Base-by-base conservation (phyloP, 23 red algal species). In the Agarophyton chilense region DNA sequence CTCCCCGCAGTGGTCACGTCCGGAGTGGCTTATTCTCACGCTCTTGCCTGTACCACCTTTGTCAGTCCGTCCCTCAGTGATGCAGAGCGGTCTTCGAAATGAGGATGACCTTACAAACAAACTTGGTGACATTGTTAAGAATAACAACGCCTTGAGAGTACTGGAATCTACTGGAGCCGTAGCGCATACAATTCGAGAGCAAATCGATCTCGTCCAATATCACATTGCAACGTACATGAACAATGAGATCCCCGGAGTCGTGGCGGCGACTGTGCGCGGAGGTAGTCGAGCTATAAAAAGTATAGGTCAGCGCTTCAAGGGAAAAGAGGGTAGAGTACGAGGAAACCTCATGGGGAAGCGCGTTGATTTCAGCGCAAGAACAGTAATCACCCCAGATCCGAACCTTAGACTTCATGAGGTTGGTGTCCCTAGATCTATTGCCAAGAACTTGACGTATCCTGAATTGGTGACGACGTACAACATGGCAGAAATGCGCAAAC, bases 301-400 rank as follows among this genome's bases (percentile, higher is more conserved):
- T 55, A 99, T 99, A 54, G 84, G 84, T 25, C 97, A 99, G 82
- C 90, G 97, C 40, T 94, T 99, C 63, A 96, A 95, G 56, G 97
- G 97, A 31, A 99, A 99, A 74, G 97, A 99, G 89, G 97, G 97
- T 64, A 86, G 97, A 47, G 92, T 99, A 49, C 84, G 97, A 71
- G 93, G 93, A 45, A 99, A 99, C 63, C 58, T 99, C 52, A 99
- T 99, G 97, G 97, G 97, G 28, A 99, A 99, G 68, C 92, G 97
- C 54, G 97, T 99, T 39, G 90, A 99, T 65, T 99, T 96, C 93
- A 96, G 93, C 49, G 97, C 97, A 44, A 77, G 97, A 61, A 99
- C 97, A 2, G 97, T 99, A 16, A 99, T 99, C 42, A 99, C 97
- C 28, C 87, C 97, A 19, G 97, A 99, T 68, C 97, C 97, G 2